A percentile compares a stretch with the other conserved stretches of the same genome.
Evolutionary conservation across 192 early-diverging fungal species (phyloP).

Genomic region (Borealophlyctis nickersoniae): DNA sequence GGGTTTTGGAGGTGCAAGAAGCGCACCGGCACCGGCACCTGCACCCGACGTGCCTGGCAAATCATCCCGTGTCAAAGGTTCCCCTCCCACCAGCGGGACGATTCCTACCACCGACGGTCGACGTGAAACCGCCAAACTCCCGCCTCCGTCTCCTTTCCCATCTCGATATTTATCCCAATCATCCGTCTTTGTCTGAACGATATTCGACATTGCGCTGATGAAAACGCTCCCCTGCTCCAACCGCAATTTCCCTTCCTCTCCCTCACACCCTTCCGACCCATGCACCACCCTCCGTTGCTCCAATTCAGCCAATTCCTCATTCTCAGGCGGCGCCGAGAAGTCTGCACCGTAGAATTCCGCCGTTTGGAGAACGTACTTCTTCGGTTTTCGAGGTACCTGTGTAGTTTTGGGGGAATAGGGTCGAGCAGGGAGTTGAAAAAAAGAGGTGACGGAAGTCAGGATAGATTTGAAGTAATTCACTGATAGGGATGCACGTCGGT

Average conservation of each 20-base stretch:
- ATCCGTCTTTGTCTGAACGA: slow-evolving; percentile 8
- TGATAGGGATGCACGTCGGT: slow-evolving; percentile 8
- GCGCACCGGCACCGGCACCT: not conserved
- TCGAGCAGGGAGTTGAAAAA: not conserved
- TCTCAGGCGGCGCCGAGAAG: slow-evolving; percentile 27
- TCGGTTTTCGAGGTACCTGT: slow-evolving; percentile 1
- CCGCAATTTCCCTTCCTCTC: slow-evolving; percentile 10
- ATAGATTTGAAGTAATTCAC: not conserved
- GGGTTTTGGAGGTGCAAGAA: not conserved
- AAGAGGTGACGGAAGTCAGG: slow-evolving; percentile 12
- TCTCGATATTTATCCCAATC: slow-evolving; percentile 1
- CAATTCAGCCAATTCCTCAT: slow-evolving; percentile 11
- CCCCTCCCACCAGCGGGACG: not conserved
- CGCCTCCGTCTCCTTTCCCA: not conserved
- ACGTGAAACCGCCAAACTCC: not conserved
- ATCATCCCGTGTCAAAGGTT: not conserved
- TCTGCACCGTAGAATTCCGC: slow-evolving; percentile 43
- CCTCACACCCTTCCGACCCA: slow-evolving; percentile 7
- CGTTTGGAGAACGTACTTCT: slow-evolving; percentile 7
- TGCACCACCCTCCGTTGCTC: slow-evolving; percentile 7
- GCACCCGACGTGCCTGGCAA: not conserved
- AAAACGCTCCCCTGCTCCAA: slow-evolving; percentile 35
- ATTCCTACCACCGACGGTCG: not conserved
- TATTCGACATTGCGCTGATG: slow-evolving; percentile 29
- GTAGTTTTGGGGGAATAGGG: not conserved